Evolutionary conservation across 75 land plant genomes (phyloP).

Genomic region (Adiantum capillusveneris): DNA sequence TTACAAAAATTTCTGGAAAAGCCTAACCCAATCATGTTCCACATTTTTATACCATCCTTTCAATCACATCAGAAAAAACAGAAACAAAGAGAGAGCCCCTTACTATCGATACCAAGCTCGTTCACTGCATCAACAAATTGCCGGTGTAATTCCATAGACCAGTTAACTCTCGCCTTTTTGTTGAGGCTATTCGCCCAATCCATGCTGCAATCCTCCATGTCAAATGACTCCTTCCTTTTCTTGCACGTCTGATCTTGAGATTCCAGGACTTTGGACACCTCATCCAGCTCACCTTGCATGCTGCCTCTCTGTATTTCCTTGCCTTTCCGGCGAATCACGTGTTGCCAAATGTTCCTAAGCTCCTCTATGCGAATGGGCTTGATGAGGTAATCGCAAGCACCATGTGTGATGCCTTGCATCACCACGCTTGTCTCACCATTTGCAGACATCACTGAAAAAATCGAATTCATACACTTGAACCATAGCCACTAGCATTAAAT

Average conservation of each 20-base stretch:
- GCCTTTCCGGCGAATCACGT: conserved; percentile 51
- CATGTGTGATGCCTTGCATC: conserved; percentile 86
- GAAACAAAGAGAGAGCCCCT: conserved; percentile 2
- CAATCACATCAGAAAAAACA: too few relatives aligned
- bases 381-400: conserved; percentile 83
- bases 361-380: conserved; percentile 81
- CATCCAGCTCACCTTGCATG: conserved; percentile 31
- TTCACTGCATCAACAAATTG: conserved; percentile 89
- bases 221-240: conserved; percentile 31
- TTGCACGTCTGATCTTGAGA: conserved; percentile 14
- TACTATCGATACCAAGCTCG: conserved; percentile 85
- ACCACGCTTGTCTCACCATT: conserved; percentile 59
- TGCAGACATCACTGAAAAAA: conserved; percentile 55
- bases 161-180: conserved; percentile 79
- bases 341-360: conserved; percentile 91
- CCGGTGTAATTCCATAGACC: conserved; percentile 88
- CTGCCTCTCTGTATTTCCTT: conserved; percentile 7
- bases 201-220: conserved; percentile 11
- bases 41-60: too few relatives aligned
- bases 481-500: too few relatives aligned
- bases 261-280: conserved; percentile 7
- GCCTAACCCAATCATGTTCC: too few relatives aligned
- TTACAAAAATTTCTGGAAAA: too few relatives aligned
- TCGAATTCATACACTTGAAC: too few relatives aligned
- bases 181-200: conserved; percentile 19